Evolutionary conservation across 306 rosid genomes (phyloP), one percentile per base, ranked within the genome.

Genomic region (Sechiopsis laciniata): DNA sequence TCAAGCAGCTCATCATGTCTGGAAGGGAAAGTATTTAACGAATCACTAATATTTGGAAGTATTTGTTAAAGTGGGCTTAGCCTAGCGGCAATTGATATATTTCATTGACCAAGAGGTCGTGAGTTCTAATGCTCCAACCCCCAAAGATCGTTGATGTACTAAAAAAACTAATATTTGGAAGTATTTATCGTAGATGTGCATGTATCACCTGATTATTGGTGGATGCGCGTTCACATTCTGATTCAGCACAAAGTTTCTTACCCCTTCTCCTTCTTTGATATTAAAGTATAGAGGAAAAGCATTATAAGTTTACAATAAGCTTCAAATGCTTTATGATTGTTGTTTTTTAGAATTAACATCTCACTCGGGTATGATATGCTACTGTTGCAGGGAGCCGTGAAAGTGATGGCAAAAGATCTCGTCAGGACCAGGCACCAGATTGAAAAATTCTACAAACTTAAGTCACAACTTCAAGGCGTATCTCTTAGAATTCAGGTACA

Each of bases 401-500:
- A 82, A 81, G 97, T 94, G 76, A 94, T 94, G 99, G 99, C 99
- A 8, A 94, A 94, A 81, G 99, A 94, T 84, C 97, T 94, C 7
- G 95, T 94, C 76, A 85, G 99, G 87, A 91, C 97, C 21, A 80
- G 99, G 56, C 99, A 94, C 85, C 99, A 94, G 81, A 81, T 94
- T 85, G 99, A 94, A 74, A 94, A 94, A 80, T 94, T 94, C 80
- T 94, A 91, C 81, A 94, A 94, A 87, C 96, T 94, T 64, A 94
- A 91, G 81, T 94, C 99, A 17, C 99, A 94, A 83, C 99, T 94
- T 58, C 99, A 94, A 83, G 99, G 97, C 72, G 99, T 94, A 72
- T 80, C 99, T 74, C 99, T 94, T 63, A 85, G 99, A 83, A 94
- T 94, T 76, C 99, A 94, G 95, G 99, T 91, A 82, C 65, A 73